Evolutionary conservation across 148 eudicot species (phyloP), one percentile per base, ranked within the genome.

Genomic region (Spergularia marina): DNA sequence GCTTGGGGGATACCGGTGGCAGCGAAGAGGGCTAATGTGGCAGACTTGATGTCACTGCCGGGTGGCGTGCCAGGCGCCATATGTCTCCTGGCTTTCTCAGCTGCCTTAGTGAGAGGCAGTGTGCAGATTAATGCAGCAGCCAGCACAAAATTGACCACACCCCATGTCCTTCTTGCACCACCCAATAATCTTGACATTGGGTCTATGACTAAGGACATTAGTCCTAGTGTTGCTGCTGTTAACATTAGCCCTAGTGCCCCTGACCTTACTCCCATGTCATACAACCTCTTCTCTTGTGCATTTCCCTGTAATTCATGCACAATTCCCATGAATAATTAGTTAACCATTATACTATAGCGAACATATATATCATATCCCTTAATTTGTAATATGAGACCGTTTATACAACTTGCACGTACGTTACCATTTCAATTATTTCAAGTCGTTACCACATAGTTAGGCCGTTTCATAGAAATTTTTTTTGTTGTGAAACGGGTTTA

Each of bases 231-330:
- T 14, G 86, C 84, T 2, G 98, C 83, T 72, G 89, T 89, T 15
- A 94, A 63, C 97, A 94, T 84, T 57, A 94, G 74, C 0, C 96
- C 98, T 59, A 94, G 14, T 41, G 98, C 79, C 2, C 98, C 98
- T 0, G 84, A 80, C 10, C 87, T 75, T 0, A 94, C 98, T 5
- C 98, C 98, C 25, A 39, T 75, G 44, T 86, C 87, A 62, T 87
- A 91, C 51, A 82, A 30, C 34, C 12, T 80, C 21, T 64, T 77
- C 7, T 78, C 76, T 0, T 49, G 53, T 2, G 30, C 13, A 49
- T n/a, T 53, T 6, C 85, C 87, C 78, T 83, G 53, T 34, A 55
- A 30, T 30, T 30, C 2, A 2, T 30, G 1, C 36, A 30, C 36
- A 30, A 30, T 0, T 30, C 36, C 36, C 36, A 30, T 30, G 36